Base-by-base conservation (phyloP, 805 yeast genomes). In the Wickerhamiella cacticola region DNA sequence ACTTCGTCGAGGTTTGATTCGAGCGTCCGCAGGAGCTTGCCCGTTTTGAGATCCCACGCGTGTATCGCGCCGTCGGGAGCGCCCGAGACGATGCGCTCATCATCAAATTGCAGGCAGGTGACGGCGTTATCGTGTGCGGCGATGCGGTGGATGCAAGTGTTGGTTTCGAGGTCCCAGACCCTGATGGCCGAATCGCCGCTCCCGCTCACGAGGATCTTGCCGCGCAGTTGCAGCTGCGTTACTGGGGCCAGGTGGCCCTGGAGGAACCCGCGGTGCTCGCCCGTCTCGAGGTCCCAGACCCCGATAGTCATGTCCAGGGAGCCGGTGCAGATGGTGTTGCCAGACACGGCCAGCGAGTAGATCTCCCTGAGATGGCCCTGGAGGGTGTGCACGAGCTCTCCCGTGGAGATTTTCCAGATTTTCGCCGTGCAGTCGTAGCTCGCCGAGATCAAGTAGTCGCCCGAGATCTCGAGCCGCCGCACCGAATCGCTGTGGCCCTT, bases 221-320 rank as follows among this genome's bases (percentile, higher is more conserved):
- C 80, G 0, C 83, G 75, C 25, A 88, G 69, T 46, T 82, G 83
- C 26, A 89, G 67, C 40, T 89, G 72, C 0, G 97, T 96, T 4
- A 92, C 94, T 61, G 87, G 92, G 60, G 94, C 95, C 33, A 92
- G 83, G 63, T 92, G 98, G 5, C 89, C 89, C 52, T 68, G 70
- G 62, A 87, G 82, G 2, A 80, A 75, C 43, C 79, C 76, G 12
- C 84, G 60, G 63, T 94, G 82, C 53, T 75, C 75, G 58, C 97
- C 97, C 16, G 94, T 81, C 31, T 79, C 74, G 2, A 94, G 79
- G 66, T 86, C 94, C 97, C 97, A 89, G 39, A 89, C 87, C 54
- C 96, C 73, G 45, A 92, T 95, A 13, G 95, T 82, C 63, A 95
- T 77, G 68, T 92, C 98, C 56, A 92, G 74, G 9, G 96, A 87